phyloP scores from a whole-genome alignment of 1,284 basidiomycete genomes.

The Ustilago lituana region DNA sequence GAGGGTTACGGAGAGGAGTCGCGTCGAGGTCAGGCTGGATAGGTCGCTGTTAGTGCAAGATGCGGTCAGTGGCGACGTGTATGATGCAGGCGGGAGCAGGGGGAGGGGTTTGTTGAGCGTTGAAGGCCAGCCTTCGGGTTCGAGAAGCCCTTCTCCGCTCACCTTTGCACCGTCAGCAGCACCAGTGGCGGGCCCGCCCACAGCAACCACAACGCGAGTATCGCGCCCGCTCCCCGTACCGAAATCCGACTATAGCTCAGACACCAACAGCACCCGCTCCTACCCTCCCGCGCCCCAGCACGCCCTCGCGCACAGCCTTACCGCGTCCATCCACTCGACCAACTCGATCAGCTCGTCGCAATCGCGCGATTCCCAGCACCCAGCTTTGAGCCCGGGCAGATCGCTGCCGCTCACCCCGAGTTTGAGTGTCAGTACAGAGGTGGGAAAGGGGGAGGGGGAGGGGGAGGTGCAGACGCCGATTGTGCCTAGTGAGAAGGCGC shows the following conservation, averaged over 20 bases:
- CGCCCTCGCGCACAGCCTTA: background rate
- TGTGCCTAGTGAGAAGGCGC: constrained; percentile 53
- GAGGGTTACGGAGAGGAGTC: constrained; percentile 46
- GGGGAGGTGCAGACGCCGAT: constrained; percentile 49
- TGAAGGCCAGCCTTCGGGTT: constrained; percentile 12
- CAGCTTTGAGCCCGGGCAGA: constrained; percentile 1
- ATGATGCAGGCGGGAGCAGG: constrained; percentile 11
- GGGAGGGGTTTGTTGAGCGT: constrained; percentile 9
- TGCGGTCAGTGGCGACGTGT: constrained; percentile 31
- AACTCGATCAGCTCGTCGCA: background rate
- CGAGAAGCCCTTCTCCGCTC: constrained; percentile 9
- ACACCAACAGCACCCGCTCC: constrained; percentile 25
- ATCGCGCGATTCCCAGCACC: background rate
- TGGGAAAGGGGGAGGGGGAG: constrained; percentile 31
- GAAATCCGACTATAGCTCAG: constrained; percentile 23
- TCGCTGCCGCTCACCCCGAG: constrained; percentile 18
- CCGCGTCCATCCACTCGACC: constrained; percentile 6
- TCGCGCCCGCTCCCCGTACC: constrained; percentile 33
- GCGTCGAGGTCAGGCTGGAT: constrained; percentile 46
- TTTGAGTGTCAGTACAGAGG: constrained; percentile 13
- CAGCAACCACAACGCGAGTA: background rate
- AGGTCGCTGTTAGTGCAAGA: constrained; percentile 43
- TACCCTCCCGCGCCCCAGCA: constrained; percentile 1
- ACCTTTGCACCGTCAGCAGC: background rate
- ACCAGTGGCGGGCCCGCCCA: background rate